Percentiles rank a stretch among this genome's conserved stretches.
phyloP scores from a whole-genome alignment of 257 asterid species.

The Parsonsia alboflavescens region DNA sequence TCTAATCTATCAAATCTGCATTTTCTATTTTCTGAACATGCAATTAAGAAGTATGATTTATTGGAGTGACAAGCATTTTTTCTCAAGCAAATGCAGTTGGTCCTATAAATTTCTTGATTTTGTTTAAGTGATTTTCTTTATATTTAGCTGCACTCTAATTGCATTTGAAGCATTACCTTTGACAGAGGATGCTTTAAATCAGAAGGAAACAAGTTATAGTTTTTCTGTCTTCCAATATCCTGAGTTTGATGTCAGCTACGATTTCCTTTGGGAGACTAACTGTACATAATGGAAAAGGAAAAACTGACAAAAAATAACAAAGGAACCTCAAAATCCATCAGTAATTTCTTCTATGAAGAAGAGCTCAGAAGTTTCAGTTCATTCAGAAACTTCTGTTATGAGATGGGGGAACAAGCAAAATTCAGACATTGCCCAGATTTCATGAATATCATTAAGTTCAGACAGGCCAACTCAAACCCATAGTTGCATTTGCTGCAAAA shows the following conservation, averaged over 20 bases:
- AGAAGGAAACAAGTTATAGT: not conserved
- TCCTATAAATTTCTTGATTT: not conserved
- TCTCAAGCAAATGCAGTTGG: not conserved
- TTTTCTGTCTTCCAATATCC: not conserved
- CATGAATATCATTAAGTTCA: not conserved
- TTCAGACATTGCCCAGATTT: not conserved
- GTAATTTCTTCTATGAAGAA: too few species aligned
- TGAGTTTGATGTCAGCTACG: not conserved
- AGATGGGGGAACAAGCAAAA: not conserved
- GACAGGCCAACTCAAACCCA: not conserved
- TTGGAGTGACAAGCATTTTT: not conserved
- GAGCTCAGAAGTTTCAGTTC: not conserved
- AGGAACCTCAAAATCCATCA: too few species aligned
- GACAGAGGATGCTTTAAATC: not conserved
- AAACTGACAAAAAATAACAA: not conserved
- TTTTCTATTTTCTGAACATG: not conserved
- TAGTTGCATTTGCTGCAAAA: too few species aligned
- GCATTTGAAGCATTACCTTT: not conserved
- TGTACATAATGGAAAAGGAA: not conserved
- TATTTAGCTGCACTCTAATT: not conserved
- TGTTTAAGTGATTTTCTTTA: not conserved
- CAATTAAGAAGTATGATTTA: not conserved
- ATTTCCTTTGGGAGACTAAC: not conserved
- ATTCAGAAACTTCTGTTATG: not conserved
- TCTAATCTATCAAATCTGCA: not conserved